phyloP scores from a whole-genome alignment of 1,284 basidiomycete species.

The Leccinum holopus region DNA sequence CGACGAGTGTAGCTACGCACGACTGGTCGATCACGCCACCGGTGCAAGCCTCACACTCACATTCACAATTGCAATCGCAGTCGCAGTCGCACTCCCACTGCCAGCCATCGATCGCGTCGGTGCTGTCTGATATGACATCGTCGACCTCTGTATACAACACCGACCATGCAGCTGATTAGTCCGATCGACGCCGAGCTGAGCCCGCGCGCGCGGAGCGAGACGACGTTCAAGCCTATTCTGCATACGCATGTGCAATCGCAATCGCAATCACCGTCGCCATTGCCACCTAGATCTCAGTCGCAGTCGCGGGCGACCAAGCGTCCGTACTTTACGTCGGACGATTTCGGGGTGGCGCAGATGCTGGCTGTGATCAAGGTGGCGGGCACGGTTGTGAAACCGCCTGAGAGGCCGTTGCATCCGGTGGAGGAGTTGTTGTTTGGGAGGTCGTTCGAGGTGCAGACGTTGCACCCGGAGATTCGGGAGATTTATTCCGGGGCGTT shows the following conservation, averaged over 20 bases:
- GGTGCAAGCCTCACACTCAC: background rate
- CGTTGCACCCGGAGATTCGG: conserved; percentile 69
- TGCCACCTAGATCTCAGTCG: background rate
- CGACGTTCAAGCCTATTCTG: conserved; percentile 22
- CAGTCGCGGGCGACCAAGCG: conserved; percentile 30
- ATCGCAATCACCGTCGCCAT: background rate
- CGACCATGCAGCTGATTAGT: conserved; percentile 37
- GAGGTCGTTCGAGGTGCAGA: conserved; percentile 54
- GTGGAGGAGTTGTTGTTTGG: conserved; percentile 78
- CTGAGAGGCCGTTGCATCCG: conserved; percentile 45
- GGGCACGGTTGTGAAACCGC: conserved; percentile 34
- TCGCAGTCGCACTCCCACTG: conserved; percentile 35
- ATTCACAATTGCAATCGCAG: background rate
- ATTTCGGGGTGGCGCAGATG: conserved; percentile 83
- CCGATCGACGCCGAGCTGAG: conserved; percentile 28
- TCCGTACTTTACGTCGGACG: conserved; percentile 65
- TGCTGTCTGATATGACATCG: conserved; percentile 52
- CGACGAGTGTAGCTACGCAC: background rate
- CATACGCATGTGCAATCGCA: background rate
- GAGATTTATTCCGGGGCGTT: conserved; percentile 71
- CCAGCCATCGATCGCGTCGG: conserved; percentile 63
- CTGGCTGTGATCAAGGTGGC: conserved; percentile 78
- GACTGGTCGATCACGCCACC: background rate
- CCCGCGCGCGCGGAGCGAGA: conserved; percentile 27
- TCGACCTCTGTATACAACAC: conserved; percentile 45